A percentile compares a stretch with the other conserved stretches of the same genome.
Evolutionary conservation across 495 filamentous ascomycete species (phyloP).

Genomic region (Achaetomiella virescens): DNA sequence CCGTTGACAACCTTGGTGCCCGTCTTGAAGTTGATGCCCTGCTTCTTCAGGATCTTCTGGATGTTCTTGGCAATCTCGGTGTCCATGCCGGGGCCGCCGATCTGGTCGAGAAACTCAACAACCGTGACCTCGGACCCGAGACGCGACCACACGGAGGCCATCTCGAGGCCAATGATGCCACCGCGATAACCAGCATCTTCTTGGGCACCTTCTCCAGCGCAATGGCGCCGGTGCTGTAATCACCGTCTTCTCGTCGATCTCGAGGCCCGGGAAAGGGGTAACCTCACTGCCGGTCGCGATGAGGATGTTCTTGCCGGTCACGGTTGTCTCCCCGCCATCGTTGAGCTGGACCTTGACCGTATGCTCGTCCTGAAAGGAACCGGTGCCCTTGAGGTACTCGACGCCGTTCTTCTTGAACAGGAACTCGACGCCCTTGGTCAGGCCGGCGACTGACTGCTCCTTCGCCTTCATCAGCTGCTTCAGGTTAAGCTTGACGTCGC

Average conservation of each 20-base stretch:
- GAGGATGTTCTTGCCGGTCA: slow-evolving; percentile 91
- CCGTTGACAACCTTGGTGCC: slow-evolving; percentile 89
- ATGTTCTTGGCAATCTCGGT: slow-evolving; percentile 83
- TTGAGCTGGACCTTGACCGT: slow-evolving; percentile 83
- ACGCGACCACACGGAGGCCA: slow-evolving; percentile 96
- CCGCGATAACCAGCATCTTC: slow-evolving; percentile 96
- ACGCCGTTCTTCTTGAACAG: slow-evolving; percentile 98
- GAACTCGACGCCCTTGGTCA: slow-evolving; percentile 97
- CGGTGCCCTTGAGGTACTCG: slow-evolving; percentile 91
- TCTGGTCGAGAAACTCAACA: slow-evolving; percentile 92
- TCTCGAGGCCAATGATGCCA: slow-evolving; percentile 97
- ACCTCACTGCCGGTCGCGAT: slow-evolving; percentile 93
- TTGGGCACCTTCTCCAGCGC: slow-evolving; percentile 83
- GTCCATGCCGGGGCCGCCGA: slow-evolving; percentile 98
- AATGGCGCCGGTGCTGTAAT: slow-evolving; percentile 92
- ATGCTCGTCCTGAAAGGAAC: slow-evolving; percentile 78
- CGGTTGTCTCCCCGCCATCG: slow-evolving; percentile 79
- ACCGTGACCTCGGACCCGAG: slow-evolving; percentile 92
- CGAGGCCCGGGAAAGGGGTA: slow-evolving; percentile 92
- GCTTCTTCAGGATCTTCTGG: slow-evolving; percentile 91
- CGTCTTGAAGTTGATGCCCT: slow-evolving; percentile 98
- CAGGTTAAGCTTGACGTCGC: slow-evolving; percentile 93
- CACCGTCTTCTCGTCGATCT: slow-evolving; percentile 95
- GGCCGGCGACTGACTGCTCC: slow-evolving; percentile 76
- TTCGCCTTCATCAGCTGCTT: slow-evolving; percentile 96